Base-by-base conservation (phyloP, 768 basidiomycete genomes). In the Tricholomella constricta region DNA sequence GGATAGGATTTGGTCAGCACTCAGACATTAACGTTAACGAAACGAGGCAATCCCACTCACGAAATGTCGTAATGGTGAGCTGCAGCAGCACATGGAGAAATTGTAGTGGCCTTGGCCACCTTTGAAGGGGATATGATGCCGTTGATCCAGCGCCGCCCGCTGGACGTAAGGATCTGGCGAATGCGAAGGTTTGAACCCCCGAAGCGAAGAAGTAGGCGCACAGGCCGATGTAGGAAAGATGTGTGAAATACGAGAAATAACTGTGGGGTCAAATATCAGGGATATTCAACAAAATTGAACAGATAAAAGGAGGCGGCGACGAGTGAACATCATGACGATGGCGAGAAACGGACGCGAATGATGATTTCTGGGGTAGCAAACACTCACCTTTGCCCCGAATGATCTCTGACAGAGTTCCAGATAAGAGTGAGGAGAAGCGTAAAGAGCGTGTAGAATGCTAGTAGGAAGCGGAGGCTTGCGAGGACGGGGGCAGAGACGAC, bases 121-220 rank as follows among this genome's bases (percentile, higher is more conserved):
- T 62, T 56, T 86, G 85, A 20, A 88, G 69, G 1, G 81, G 79
- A 51, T 87, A 88, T 26, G 48, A 48, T 34, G 25, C 12, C 7
- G 25, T 10, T 1, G 35, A 29, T 14, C 7, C 14, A 1, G 19
- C 6, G 12, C 46, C 20, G n/a, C 35, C 31, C 3, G 25, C 47
- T 19, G 25, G 19, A 22, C 37, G 48, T 4, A 53, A 5, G 4
- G 34, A 32, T 61, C 55, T 45, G 57, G 55, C 77, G 54, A 79
- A 86, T 0, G 65, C 62, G 4, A 76, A 32, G 0, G 82, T 82
- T 48, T 88, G 86, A 1, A 80, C 69, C 3, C 77, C 72, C 1
- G 86, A 64, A 0, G 83, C 84, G 64, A 76, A 83, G 65, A 82
- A 82, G 66, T 88, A 89, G 19, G 84, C 74, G 17, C 78, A 74